Conservation (phyloP, 1,139 yeast genomes). For the Pichia sp. region DNA sequence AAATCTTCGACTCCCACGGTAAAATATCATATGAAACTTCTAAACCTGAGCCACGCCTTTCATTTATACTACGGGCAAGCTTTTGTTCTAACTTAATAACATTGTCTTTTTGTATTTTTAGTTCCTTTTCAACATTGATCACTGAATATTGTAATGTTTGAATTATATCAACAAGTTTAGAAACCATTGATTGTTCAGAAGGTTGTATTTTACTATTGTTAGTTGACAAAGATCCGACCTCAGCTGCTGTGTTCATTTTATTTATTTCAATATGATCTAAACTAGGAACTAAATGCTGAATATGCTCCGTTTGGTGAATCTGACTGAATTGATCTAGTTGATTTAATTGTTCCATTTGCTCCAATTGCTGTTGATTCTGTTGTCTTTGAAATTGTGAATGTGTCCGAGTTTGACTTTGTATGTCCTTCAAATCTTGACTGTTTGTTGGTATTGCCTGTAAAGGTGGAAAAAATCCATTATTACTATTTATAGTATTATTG, state of each 20-base stretch:
- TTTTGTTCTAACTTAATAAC: conserved; percentile 24
- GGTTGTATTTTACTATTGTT: neutral
- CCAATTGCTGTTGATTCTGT: conserved; percentile 14
- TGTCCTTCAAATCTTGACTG: neutral
- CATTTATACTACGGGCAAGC: conserved; percentile 20
- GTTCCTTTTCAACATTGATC: conserved; percentile 8
- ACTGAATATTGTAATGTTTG: conserved; percentile 13
- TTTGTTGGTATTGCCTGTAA: neutral
- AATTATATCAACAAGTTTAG: neutral
- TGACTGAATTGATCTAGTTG: conserved; percentile 4
- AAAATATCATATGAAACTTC: conserved; percentile 25
- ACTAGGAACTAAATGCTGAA: neutral
- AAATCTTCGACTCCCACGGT: conserved; percentile 14
- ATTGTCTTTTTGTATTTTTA: conserved; percentile 13
- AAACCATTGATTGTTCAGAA: neutral
- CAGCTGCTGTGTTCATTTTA: neutral
- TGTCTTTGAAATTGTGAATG: conserved; percentile 4
- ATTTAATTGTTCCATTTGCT: conserved; percentile 9
- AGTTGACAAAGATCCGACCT: neutral
- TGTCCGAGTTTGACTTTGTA: conserved; percentile 1
- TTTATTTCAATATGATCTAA: neutral
- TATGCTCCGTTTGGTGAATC: neutral
- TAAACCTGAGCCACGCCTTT: conserved; percentile 24
- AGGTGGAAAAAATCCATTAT: neutral
- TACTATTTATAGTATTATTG: neutral